Evolutionary conservation across 192 early-diverging fungal genomes (phyloP).

Genomic region (Funneliformis geosporum): DNA sequence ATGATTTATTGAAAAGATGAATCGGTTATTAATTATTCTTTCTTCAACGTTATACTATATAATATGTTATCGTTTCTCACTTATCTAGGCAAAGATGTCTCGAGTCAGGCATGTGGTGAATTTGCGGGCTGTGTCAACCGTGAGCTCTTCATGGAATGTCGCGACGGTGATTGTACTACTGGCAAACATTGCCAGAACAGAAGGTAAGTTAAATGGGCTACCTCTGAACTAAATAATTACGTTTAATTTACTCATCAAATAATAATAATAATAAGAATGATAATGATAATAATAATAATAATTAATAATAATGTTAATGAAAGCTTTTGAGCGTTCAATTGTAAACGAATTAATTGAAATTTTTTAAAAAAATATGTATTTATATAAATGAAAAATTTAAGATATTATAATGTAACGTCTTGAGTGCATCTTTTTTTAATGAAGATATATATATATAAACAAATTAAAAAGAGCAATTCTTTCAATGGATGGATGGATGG

Average conservation of each 20-base stretch:
- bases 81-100: constrained; percentile 30
- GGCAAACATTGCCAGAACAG: constrained; percentile 89
- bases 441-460: no score
- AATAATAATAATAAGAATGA: no score
- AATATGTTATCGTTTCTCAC: not conserved
- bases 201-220: constrained; percentile 46
- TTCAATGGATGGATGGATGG: not conserved
- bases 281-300: not conserved
- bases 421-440: no score
- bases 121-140: constrained; percentile 91
- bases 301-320: no score
- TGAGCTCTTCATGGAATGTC: constrained; percentile 89
- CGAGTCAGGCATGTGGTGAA: constrained; percentile 84
- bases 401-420: no score
- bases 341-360: not conserved
- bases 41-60: not conserved
- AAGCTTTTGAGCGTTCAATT: not conserved
- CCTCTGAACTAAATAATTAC: not conserved
- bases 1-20: not conserved
- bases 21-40: not conserved
- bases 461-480: no score
- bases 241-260: not conserved
- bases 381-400: no score
- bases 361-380: no score
- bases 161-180: constrained; percentile 82